Evolutionary conservation across 805 yeast species (phyloP), one percentile per base, ranked within the genome.

Genomic region (Ogataea paraovalis): DNA sequence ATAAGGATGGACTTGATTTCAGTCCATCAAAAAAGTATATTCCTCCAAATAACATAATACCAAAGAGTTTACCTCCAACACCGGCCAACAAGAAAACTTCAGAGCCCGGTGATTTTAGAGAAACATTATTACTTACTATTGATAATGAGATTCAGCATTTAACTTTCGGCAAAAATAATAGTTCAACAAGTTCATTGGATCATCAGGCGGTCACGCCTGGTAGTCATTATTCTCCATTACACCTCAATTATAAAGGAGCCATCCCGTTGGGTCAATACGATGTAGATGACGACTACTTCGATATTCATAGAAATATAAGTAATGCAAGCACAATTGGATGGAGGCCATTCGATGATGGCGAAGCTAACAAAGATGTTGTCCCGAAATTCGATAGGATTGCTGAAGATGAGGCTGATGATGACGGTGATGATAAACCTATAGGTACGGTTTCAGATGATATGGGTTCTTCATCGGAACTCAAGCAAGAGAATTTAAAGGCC

Each of bases 81-180:
- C 43, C 46, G 4, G 23, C 32, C n/a, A 13, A n/a, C 6, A 19
- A 7, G 9, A 33, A 21, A n/a, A n/a, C n/a, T 16, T 4, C 18
- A 14, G 27, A 36, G 10, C n/a, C 9, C 5, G 25, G 22, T 2
- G 39, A 18, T 27, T 16, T 37, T 7, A 42, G 32, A 12, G 20
- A 22, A 22, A 23, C 39, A 4, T 14, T 43, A 18, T 18, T 47
- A 12, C 30, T 43, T 4, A 25, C 46, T 28, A 47, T 50, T 33
- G 53, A 50, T 19, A 40, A 38, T 5, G 51, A 50, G 23, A 50
- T 50, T 27, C 32, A 42, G 20, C 38, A 42, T 22, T 23, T 50
- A 14, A 47, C 50, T 4, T 12, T 23, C 2, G 16, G 13, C 20
- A 19, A 14, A n/a, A 19, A 28, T 20, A 19, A 22, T 18, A 27